A percentile compares a stretch with the other conserved stretches of the same genome.
phyloP scores from a whole-genome alignment of 257 asterid species.

The Ophiorrhiza pumila region DNA sequence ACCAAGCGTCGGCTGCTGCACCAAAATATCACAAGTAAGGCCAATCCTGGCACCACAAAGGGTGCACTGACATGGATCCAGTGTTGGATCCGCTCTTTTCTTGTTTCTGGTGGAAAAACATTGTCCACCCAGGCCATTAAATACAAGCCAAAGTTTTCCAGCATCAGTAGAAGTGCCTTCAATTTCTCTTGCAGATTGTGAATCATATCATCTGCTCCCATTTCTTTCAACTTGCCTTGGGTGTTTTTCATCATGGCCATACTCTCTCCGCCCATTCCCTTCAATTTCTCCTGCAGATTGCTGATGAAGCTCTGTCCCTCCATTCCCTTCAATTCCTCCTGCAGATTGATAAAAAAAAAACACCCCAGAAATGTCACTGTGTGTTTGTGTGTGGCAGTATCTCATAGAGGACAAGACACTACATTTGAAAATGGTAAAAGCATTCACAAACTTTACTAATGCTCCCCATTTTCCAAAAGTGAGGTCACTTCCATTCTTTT shows the following conservation, averaged over 20 bases:
- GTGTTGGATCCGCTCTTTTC: constrained; percentile 26
- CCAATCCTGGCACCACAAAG: constrained; percentile 4
- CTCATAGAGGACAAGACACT: too few relatives aligned
- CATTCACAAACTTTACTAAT: too few relatives aligned
- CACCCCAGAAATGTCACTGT: too few relatives aligned
- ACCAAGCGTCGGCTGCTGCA: neutral
- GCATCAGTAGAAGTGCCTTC: constrained; percentile 15
- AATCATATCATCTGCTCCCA: constrained; percentile 20
- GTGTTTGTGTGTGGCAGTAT: neutral
- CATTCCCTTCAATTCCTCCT: neutral
- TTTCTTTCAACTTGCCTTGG: neutral
- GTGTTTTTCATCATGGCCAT: neutral
- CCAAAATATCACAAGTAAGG: constrained; percentile 6
- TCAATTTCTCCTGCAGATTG: constrained; percentile 3
- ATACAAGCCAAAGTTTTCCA: neutral
- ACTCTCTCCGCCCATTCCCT: neutral
- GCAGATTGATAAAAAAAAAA: too few relatives aligned
- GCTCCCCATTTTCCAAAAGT: too few relatives aligned
- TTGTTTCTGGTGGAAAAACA: constrained; percentile 19
- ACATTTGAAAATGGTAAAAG: too few relatives aligned
- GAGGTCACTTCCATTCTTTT: too few relatives aligned
- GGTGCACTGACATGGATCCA: constrained; percentile 24
- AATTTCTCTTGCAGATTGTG: constrained; percentile 22
- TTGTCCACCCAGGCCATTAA: neutral
- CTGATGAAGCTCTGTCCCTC: neutral